Percentiles rank a stretch among this genome's conserved stretches.
These are phyloP conservation scores for Exophiala phaeomuriformis DNA, from an alignment of 2,329 filamentous ascomycete genomes.

Conservation along the genomic window DNA sequence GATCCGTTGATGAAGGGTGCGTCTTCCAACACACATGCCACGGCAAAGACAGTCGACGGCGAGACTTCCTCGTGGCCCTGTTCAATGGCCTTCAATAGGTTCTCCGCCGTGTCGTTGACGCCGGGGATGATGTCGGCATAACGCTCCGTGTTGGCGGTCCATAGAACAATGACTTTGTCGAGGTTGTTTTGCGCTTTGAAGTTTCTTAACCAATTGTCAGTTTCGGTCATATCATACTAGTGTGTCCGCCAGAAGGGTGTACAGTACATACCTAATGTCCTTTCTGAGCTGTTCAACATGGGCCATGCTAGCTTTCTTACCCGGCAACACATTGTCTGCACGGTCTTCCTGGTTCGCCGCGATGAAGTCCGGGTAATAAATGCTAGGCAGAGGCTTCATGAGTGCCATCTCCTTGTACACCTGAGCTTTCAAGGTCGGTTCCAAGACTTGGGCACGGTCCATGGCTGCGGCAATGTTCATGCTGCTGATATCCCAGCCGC, in stretches of 20 bases:
- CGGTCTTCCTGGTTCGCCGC: conserved; percentile 96
- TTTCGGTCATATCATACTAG: background rate
- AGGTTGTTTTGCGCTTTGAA: conserved; percentile 82
- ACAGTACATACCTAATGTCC: conserved; percentile 65
- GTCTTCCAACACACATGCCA: conserved; percentile 84
- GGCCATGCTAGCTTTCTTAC: conserved; percentile 72
- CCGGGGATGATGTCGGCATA: conserved; percentile 81
- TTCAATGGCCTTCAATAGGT: conserved; percentile 82
- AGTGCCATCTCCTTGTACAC: conserved; percentile 88
- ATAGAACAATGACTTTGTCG: conserved; percentile 94
- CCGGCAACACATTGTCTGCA: conserved; percentile 81
- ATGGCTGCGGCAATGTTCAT: conserved; percentile 85
- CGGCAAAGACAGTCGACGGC: conserved; percentile 90
- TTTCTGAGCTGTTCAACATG: conserved; percentile 90
- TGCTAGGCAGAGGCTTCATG: conserved; percentile 82
- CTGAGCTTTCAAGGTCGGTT: conserved; percentile 83
- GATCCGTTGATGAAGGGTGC: conserved; percentile 98
- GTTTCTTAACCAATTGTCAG: conserved; percentile 46
- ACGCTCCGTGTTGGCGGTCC: conserved; percentile 98
- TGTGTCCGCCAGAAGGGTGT: background rate
- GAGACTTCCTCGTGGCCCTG: conserved; percentile 82
- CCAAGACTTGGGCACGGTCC: conserved; percentile 91
- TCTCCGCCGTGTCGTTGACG: conserved; percentile 94
- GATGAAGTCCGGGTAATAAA: conserved; percentile 99
- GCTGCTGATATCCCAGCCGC: conserved; percentile 94